Base-by-base conservation (phyloP, 2,329 filamentous ascomycete genomes). In the Dryadomyces quercus-mongolicae region DNA sequence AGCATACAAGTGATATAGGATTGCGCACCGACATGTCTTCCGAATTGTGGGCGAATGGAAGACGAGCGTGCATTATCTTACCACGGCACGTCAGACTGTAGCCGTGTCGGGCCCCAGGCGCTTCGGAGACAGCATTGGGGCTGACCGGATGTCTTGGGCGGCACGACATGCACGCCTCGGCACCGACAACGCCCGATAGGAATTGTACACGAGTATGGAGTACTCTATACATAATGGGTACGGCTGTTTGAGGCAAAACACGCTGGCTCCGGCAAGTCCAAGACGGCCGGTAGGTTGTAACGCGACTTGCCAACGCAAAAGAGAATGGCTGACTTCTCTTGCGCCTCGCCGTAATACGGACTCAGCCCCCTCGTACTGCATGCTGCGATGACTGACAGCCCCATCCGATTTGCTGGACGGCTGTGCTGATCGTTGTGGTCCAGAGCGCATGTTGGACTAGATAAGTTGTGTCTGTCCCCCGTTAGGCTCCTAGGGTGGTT, bases 291-390 rank as follows among this genome's bases (percentile, higher is more conserved):
- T 9, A 16, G 36, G 6, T 5, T 40, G 36, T 40, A 40, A 2
- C 36, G 36, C 15, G 36, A 38, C 34, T 13, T 13, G 34, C 7
- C 34, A 7, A 13, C 34, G 34, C 34, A 38, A 7, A 13, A n/a
- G n/a, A n/a, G n/a, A n/a, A n/a, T n/a, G 36, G 10, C 36, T 12
- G 36, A 9, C 4, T 8, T 12, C 3, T 12, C 20, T 25, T 43
- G 49, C 49, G 15, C 18, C 31, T 9, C 49, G 21, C 20, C 49
- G 50, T 52, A 52, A 52, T 44, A 52, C 50, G 50, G 50, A 52
- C 50, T 52, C 50, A 52, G 50, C 50, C 50, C 43, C 50, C 25
- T 45, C 43, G 42, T 20, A 25, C 49, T 51, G 49, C 49, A 51
- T 49, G 18, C 18, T 49, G 16, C 5, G 21, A 49, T n/a, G 18